These are phyloP conservation scores for Stephania cephalantha DNA, from an alignment of 164 flowering plant genomes.

Conservation along the genomic window DNA sequence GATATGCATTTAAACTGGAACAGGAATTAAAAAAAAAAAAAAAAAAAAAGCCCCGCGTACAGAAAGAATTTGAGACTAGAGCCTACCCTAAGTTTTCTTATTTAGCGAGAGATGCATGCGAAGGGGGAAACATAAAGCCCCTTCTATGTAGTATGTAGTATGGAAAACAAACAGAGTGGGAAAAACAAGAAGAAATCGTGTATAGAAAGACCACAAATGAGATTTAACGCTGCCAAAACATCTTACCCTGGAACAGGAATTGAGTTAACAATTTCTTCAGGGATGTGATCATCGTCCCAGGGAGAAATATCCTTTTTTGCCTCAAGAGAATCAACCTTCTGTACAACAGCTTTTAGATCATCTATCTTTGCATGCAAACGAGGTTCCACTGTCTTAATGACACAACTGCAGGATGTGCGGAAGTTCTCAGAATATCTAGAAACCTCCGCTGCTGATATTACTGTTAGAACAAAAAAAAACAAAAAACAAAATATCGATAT, in stretches of 20 bases:
- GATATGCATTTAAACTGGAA: no score
- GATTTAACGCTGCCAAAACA: background rate
- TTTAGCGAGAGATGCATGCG: no score
- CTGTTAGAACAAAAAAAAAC: conserved; percentile 23
- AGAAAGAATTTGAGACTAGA: no score
- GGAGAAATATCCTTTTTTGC: conserved; percentile 46
- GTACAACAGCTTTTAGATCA: conserved; percentile 50
- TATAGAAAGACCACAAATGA: no score
- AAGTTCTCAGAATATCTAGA: conserved; percentile 61
- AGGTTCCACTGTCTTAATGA: conserved; percentile 83
- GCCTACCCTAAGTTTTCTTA: no score
- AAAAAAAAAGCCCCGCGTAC: no score
- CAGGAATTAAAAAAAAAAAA: no score
- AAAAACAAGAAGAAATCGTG: background rate
- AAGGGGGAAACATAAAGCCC: no score
- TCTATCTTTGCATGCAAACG: conserved; percentile 52
- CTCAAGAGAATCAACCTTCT: conserved; percentile 58
- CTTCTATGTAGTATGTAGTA: no score
- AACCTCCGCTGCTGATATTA: conserved; percentile 67
- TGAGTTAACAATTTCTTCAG: conserved; percentile 73
- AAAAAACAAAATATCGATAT: conserved; percentile 4
- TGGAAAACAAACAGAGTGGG: no score
- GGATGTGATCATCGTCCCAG: conserved; percentile 89
- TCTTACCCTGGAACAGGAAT: conserved; percentile 80
- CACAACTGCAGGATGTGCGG: conserved; percentile 60